Conservation (phyloP, 129 eudicot species). For the Cynara cardunculus region DNA sequence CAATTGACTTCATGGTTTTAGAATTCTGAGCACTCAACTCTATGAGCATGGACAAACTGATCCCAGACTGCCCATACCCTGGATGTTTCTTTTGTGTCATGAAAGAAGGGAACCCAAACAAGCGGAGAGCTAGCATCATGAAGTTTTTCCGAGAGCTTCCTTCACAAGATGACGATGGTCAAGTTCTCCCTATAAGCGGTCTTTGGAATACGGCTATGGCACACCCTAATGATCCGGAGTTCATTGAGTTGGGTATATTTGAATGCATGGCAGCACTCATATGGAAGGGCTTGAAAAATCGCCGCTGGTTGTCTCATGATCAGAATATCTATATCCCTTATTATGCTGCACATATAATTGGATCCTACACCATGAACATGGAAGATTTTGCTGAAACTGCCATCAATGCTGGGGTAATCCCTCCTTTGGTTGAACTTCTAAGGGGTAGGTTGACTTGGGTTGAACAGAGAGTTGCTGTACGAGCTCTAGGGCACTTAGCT, state of each 20-base stretch:
- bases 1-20: constrained; percentile 22
- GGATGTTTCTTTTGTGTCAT: constrained; percentile 98
- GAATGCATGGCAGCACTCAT: constrained; percentile 94
- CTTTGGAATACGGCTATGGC: constrained; percentile 99
- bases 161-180: constrained; percentile 97
- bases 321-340: constrained; percentile 95
- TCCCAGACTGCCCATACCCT: constrained; percentile 90
- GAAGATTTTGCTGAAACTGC: constrained; percentile 92
- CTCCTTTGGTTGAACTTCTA: constrained; percentile 91
- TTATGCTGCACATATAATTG: constrained; percentile 96
- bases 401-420: constrained; percentile 83
- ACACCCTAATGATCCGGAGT: constrained; percentile 93
- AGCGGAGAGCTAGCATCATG: constrained; percentile 81
- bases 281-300: constrained; percentile 90
- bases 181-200: constrained; percentile 96
- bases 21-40: not conserved
- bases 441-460: constrained; percentile 98
- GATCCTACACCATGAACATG: constrained; percentile 98
- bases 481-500: constrained; percentile 95
- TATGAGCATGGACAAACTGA: constrained; percentile 71
- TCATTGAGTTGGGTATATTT: constrained; percentile 88
- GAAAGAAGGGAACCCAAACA: constrained; percentile 95
- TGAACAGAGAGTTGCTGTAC: constrained; percentile 93
- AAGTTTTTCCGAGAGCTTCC: constrained; percentile 96
- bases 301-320: constrained; percentile 94